Conservation (phyloP, 2,329 filamentous ascomycete species). For the Talaromyces sp. region DNA sequence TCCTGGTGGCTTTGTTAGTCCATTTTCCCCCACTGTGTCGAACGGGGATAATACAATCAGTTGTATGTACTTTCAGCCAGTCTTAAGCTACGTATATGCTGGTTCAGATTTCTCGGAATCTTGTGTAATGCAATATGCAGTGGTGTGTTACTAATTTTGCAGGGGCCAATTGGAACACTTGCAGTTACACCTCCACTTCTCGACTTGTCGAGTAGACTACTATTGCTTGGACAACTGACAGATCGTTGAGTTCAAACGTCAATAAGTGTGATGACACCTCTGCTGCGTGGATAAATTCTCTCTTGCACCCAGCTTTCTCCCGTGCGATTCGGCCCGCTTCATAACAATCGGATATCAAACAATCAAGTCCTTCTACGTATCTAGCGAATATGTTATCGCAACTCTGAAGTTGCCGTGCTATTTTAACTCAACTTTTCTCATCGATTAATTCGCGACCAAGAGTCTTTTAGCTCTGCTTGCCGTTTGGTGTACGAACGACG, state of each 20-base stretch:
- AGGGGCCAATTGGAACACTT: not conserved
- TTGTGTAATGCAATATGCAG: not conserved
- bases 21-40: not conserved
- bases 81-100: not conserved
- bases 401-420: slow-evolving; percentile 4
- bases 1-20: not conserved
- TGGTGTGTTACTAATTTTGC: not conserved
- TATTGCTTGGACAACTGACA: not conserved
- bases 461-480: not conserved
- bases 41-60: not conserved
- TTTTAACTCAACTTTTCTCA: not conserved
- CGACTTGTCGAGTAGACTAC: not conserved
- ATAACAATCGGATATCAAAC: not conserved
- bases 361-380: not conserved
- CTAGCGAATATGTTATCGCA: not conserved
- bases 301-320: not conserved
- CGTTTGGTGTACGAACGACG: slow-evolving; percentile 3
- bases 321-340: not conserved
- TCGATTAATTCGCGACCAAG: not conserved
- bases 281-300: not conserved
- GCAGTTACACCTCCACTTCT: not conserved
- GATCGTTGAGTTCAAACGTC: not conserved
- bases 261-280: not conserved
- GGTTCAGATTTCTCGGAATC: not conserved
- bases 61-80: not conserved